Base-by-base conservation (phyloP, 805 yeast genomes). In the Kodamaea nitidulidarum region DNA sequence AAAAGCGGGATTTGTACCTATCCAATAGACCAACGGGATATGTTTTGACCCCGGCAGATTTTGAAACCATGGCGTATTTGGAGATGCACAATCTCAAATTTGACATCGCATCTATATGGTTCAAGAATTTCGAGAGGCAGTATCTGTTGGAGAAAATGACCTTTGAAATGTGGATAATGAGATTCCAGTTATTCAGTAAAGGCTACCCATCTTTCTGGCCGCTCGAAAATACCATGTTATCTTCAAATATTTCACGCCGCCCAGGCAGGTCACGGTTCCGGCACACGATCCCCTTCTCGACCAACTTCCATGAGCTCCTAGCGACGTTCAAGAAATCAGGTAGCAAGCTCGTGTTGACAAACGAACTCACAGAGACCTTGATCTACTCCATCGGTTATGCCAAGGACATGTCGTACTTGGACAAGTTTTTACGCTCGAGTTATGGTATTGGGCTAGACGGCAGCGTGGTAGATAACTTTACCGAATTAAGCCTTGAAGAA, bases 31-130 rank as follows among this genome's bases (percentile, higher is more conserved):
- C 44, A 14, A 41, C 46, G 2, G 54, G 49, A 1, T 49, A 49
- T 34, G 38, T 36, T 22, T 43, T 63, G 20, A 37, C 44, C 2
- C 42, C 50, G 2, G 39, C 41, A 3, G 73, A 69, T 49, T 66
- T 55, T 44, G 73, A 68, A 43, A 68, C 65, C 47, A 51, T 69
- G 43, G 58, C 67, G 14, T 15, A 36, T 31, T 49, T 67, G 38
- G 73, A 68, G 45, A 48, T 59, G 36, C 44, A 49, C 38, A 67
- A 63, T 48, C 44, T 42, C n/a, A 67, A 66, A 41, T 43, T 61
- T 27, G 73, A 68, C 48, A 55, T 67, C 46, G 72, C 69, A 3
- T 51, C 63, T 3, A 54, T 53, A 37, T 68, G 73, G 72, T 63
- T 65, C 41, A 56, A 51, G 35, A 49, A 56, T 34, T 58, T 67